Evolutionary conservation across 208 protist genomes (phyloP), one percentile per base, ranked within the genome.

Genomic region (Endotrypanum monterogeii): DNA sequence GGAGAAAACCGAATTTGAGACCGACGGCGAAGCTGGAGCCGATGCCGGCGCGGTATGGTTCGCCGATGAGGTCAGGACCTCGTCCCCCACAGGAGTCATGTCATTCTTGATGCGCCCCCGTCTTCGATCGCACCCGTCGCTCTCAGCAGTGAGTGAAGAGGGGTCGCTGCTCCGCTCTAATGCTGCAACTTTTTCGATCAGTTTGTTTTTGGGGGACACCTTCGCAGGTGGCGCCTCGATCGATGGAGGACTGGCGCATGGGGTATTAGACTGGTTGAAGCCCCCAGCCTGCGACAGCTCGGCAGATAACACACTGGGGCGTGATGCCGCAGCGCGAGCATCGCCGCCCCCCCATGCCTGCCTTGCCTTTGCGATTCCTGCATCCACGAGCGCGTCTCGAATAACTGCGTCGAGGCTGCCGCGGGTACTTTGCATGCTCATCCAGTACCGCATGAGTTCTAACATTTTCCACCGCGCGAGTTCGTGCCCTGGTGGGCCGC

Each of bases 391-490:
- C n/a, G 78, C 71, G n/a, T 83, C 84, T 20, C 63, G 69, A 67
- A 94, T 87, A 12, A 82, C 71, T 16, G 57, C 39, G 30, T 91
- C 83, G 73, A 92, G 75, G 55, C 51, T 54, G 37, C n/a, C 72
- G 25, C 74, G 67, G 28, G 84, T 88, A 50, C 73, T 76, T 25
- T 69, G 62, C 20, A 85, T 78, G 57, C 82, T 80, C 77, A 94
- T 86, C 90, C 90, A 94, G 52, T 85, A 87, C 54, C 89, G 82
- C 57, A 94, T 75, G 1, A 91, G 75, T 69, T 92, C 90, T 44
- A 92, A 78, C 61, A 90, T 73, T 48, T 90, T 91, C 52, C 85
- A 73, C 73, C 86, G 78, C 48, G 83, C 82, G 28, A 77, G 55
- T 37, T 78, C 82, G 32, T 83, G 84, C 6, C 54, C 67, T 16